Evolutionary conservation across 1,284 basidiomycete species (phyloP), one percentile per base, ranked within the genome.

Genomic region (Puccinia hordei): DNA sequence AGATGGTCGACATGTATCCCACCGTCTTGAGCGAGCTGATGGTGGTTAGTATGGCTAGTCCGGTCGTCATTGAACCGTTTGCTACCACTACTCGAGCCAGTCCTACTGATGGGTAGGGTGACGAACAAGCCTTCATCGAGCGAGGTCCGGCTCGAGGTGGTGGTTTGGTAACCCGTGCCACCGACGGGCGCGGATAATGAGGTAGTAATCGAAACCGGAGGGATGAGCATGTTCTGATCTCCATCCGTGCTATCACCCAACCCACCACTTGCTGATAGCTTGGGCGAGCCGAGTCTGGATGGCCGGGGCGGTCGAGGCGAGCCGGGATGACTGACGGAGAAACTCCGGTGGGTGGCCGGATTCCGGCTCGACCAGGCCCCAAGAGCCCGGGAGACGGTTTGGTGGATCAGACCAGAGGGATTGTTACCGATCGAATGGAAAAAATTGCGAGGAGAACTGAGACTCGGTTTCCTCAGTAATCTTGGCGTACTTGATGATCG

Each of bases 151-250:
- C 65, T 3, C 2, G 75, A 68, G 46, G 30, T 44, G 19, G 46
- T 55, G 10, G 59, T 22, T 55, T 66, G 59, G 53, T 46, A 77
- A 12, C 65, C 65, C 2, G 75, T 44, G n/a, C 63, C 59, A 22
- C 63, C 63, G 13, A 51, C 73, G 3, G 73, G 63, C 17, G 75
- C 51, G 6, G 55, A 59, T 27, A 77, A 53, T 33, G 75, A 77
- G 27, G 75, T 77, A 13, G 75, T 77, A 63, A 77, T 77, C 24
- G 75, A 77, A 6, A 69, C 49, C 35, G 74, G 74, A 35, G 75
- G 75, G 38, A 76, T 63, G n/a, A 66, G 30, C 22, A 53, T 41
- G 5, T 55, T 65, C 33, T 44, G 15, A 2, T 53, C 74, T 13
- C 51, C 63, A 27, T 77, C 30, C 22, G 27, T 1, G 1, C 46